phyloP scores from a whole-genome alignment of 495 filamentous ascomycete species.

The Evansstolkia leycettana region DNA sequence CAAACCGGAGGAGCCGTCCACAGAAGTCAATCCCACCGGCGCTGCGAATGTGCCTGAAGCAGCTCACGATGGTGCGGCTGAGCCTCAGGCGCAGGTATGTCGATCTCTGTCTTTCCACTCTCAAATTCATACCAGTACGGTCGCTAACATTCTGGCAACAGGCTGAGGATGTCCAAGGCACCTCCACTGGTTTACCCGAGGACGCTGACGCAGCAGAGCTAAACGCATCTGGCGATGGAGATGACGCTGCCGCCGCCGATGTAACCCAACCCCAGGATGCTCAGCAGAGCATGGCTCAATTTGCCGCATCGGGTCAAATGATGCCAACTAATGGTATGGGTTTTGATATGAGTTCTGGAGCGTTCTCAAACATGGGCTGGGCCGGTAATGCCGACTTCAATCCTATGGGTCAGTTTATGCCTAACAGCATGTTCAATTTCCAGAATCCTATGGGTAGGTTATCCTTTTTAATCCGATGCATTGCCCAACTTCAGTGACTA shows the following conservation, averaged over 20 bases:
- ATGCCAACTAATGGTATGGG: constrained; percentile 15
- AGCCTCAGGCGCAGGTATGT: constrained; percentile 7
- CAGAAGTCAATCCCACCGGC: constrained; percentile 1
- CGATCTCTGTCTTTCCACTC: background rate
- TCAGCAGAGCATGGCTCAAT: constrained; percentile 12
- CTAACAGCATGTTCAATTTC: constrained; percentile 61
- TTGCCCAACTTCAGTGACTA: no score
- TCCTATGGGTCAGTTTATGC: constrained; percentile 64
- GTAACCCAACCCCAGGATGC: constrained; percentile 8
- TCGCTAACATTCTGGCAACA: constrained; percentile 4
- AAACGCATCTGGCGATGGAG: constrained; percentile 7
- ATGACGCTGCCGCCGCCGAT: constrained; percentile 8
- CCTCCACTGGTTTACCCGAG: constrained; percentile 1
- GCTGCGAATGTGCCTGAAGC: constrained; percentile 1
- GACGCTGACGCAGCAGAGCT: constrained; percentile 5
- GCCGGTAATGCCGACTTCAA: constrained; percentile 47
- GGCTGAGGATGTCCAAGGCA: constrained; percentile 1
- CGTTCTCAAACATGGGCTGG: constrained; percentile 55
- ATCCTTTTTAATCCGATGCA: no score
- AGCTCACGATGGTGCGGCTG: constrained; percentile 8
- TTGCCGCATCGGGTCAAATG: constrained; percentile 7
- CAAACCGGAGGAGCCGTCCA: constrained; percentile 3
- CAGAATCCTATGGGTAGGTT: constrained; percentile 67
- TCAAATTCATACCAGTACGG: background rate
- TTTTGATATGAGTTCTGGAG: constrained; percentile 22